Conservation (phyloP, 345 rosid species). For the Aquilaria sinensis region DNA sequence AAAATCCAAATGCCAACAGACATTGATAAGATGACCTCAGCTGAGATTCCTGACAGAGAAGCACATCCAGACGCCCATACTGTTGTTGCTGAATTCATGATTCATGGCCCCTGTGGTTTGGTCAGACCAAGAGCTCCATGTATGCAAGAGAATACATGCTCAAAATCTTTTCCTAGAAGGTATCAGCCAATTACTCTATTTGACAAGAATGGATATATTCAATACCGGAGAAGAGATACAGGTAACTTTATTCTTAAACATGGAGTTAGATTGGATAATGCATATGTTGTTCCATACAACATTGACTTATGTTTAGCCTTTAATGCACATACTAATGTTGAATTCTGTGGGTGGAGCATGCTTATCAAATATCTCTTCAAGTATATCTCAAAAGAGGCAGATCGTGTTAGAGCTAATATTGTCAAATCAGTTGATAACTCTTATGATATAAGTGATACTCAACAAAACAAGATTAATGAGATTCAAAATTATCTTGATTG, state of each 20-base stretch:
- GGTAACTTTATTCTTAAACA: background rate
- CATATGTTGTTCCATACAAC: slow-evolving; percentile 4
- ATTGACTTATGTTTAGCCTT: background rate
- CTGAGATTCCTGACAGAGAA: background rate
- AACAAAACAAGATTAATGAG: background rate
- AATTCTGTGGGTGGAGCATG: background rate
- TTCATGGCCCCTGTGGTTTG: slow-evolving; percentile 9
- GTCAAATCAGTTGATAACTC: no score
- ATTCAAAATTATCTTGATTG: background rate
- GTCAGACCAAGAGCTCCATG: background rate
- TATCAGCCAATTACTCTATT: background rate
- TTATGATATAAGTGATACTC: background rate
- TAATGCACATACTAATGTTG: slow-evolving; percentile 8
- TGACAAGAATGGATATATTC: background rate
- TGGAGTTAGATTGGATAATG: background rate
- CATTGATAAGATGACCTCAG: background rate
- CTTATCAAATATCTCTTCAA: slow-evolving; percentile 2
- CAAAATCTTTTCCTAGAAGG: background rate
- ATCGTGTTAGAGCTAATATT: background rate
- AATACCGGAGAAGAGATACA: background rate
- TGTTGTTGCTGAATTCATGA: background rate
- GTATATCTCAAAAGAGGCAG: background rate
- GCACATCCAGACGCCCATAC: background rate
- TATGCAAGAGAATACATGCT: background rate
- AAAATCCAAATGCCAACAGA: background rate